Evolutionary conservation across 2,329 filamentous ascomycete genomes (phyloP), one percentile per base, ranked within the genome.

Genomic region (Stemphylium vesicarium): DNA sequence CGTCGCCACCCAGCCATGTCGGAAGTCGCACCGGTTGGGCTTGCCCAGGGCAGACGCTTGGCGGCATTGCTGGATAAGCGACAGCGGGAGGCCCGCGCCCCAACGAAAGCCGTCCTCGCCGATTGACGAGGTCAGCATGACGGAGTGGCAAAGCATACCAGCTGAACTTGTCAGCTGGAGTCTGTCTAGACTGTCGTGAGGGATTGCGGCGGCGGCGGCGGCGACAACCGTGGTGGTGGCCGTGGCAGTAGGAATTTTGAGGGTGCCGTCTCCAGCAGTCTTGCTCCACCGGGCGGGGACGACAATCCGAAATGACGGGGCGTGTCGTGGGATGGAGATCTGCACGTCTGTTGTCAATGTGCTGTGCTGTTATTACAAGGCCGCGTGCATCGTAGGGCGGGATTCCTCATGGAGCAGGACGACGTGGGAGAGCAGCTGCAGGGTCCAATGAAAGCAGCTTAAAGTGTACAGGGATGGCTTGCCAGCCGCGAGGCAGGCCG

Each of bases 341-440:
- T 53, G 22, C 37, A 39, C 37, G 37, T 24, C 18, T 60, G 40
- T 48, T 32, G 43, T 51, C 45, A 47, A 46, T 37, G 58, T 62
- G 57, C 15, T 15, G 48, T 64, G 46, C 50, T 59, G 50, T n/a
- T 15, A 16, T 22, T 24, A 24, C 13, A 55, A 47, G 51, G 44
- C n/a, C n/a, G n/a, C 51, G 57, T 56, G 39, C 46, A 32, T 29
- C 40, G 44, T 31, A 40, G 40, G 44, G 35, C 49, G 50, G 35
- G 40, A 57, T 43, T 29, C 58, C 59, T 46, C 39, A 40, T 57
- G 36, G 43, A 53, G 44, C 51, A 59, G 15, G 36, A 45, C 57
- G 36, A 45, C 57, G 59, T 59, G 63, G 60, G 60, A 57, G 62
- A 57, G 62, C 63, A 50, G 56, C 64, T 69, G 63, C 67, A 70